These are phyloP conservation scores for Venturia asperata DNA, from an alignment of 2,329 filamentous ascomycete genomes.

Conservation along the genomic window DNA sequence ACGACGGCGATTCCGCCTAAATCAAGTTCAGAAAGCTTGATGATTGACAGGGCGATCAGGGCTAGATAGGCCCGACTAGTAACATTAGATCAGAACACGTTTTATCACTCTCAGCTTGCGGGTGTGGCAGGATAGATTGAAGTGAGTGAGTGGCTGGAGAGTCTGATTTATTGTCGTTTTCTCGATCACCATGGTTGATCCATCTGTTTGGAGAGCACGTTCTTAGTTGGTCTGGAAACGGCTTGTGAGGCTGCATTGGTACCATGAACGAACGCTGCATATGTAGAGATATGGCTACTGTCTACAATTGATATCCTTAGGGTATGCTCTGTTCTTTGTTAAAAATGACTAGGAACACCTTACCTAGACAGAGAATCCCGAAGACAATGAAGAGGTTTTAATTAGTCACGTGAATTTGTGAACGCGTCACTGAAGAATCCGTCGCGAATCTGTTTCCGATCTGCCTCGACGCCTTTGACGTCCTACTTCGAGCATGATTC, in stretches of 20 bases:
- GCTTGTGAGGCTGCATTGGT: background rate
- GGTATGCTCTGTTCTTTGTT: too few relatives aligned
- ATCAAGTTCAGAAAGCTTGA: background rate
- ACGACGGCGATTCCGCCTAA: background rate
- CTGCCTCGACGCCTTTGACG: too few relatives aligned
- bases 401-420: background rate
- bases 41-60: background rate
- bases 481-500: background rate
- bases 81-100: too few relatives aligned
- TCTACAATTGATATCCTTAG: too few relatives aligned
- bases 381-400: too few relatives aligned
- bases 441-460: background rate
- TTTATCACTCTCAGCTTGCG: background rate
- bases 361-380: too few relatives aligned
- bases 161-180: background rate
- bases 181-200: background rate
- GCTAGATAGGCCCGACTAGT: background rate
- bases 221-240: background rate
- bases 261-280: background rate
- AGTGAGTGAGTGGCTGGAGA: too few relatives aligned
- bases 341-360: too few relatives aligned
- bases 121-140: background rate
- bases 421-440: conserved; percentile 3
- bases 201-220: background rate
- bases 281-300: too few relatives aligned